Conservation (phyloP, 495 filamentous ascomycete species). For the Elaphomyces granulatus region DNA sequence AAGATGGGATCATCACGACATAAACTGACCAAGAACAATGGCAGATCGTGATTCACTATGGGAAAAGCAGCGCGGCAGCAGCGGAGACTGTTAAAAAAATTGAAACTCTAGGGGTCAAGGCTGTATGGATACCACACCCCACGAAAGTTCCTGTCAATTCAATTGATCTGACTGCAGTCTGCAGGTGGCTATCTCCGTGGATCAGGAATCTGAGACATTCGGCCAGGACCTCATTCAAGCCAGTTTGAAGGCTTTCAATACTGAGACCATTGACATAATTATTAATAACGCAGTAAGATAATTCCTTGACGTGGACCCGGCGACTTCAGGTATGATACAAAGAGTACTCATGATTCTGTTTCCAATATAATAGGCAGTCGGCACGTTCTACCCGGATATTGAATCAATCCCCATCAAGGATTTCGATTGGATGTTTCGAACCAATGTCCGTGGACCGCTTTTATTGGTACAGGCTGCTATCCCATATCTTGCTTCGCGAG, state of each 20-base stretch:
- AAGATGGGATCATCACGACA: neutral
- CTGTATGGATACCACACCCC: too few species aligned
- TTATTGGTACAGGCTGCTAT: conserved; percentile 44
- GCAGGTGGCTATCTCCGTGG: conserved; percentile 16
- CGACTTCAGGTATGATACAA: too few species aligned
- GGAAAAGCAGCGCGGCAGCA: conserved; percentile 7
- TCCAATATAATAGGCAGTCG: too few species aligned
- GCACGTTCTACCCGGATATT: neutral
- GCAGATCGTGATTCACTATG: conserved; percentile 12
- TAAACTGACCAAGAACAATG: conserved; percentile 1
- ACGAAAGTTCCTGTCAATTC: too few species aligned
- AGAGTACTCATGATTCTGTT: too few species aligned
- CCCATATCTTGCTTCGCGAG: conserved; percentile 46
- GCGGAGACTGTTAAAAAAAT: conserved; percentile 6
- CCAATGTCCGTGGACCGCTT: conserved; percentile 51
- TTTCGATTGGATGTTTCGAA: conserved; percentile 5
- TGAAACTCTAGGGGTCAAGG: conserved; percentile 6
- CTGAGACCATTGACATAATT: conserved; percentile 24
- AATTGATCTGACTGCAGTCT: too few species aligned
- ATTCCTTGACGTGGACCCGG: too few species aligned
- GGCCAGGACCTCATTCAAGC: conserved; percentile 18
- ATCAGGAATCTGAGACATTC: conserved; percentile 15
- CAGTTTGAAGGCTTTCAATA: conserved; percentile 14
- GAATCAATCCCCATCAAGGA: conserved; percentile 8
- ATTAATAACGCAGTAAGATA: conserved; percentile 15